Percentiles rank a stretch among this genome's conserved stretches.
phyloP scores from a whole-genome alignment of 2,329 filamentous ascomycete genomes.

The Paraphaeosphaeria sporulosa region DNA sequence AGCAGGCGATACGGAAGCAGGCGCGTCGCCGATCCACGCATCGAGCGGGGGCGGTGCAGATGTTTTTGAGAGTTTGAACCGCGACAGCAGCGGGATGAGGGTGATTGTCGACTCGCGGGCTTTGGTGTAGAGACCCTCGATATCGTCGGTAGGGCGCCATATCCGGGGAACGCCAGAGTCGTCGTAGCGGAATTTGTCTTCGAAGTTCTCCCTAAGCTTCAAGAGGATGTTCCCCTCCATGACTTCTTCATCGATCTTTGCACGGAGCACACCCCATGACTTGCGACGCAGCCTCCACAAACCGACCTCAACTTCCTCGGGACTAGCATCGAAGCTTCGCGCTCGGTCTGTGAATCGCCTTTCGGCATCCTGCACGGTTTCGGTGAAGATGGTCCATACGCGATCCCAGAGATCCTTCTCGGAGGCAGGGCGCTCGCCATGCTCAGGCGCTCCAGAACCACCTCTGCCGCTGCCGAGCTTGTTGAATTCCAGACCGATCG shows the following conservation, averaged over 20 bases:
- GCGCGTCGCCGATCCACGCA: constrained; percentile 81
- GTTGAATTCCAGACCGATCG: constrained; percentile 93
- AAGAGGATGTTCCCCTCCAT: constrained; percentile 96
- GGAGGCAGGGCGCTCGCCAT: constrained; percentile 71
- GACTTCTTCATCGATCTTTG: constrained; percentile 95
- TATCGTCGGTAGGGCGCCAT: constrained; percentile 96
- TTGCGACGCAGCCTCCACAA: constrained; percentile 92
- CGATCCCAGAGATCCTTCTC: constrained; percentile 96
- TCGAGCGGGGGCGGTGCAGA: constrained; percentile 81
- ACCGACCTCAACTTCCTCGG: constrained; percentile 90
- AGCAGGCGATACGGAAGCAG: constrained; percentile 74
- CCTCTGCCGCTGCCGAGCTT: constrained; percentile 88
- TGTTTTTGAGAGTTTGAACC: constrained; percentile 80
- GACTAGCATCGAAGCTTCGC: constrained; percentile 89
- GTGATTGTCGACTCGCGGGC: constrained; percentile 91
- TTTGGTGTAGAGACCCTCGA: constrained; percentile 92
- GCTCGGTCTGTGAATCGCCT: constrained; percentile 85
- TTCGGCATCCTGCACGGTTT: constrained; percentile 85
- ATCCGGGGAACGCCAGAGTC: constrained; percentile 93
- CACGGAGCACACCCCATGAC: constrained; percentile 88
- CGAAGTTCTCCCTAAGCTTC: constrained; percentile 97
- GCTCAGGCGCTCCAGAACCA: constrained; percentile 80
- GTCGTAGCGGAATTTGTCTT: constrained; percentile 99
- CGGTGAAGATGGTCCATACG: constrained; percentile 86
- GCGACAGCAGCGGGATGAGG: constrained; percentile 86